A percentile compares a stretch with the other conserved stretches of the same genome.
Conservation (phyloP, 2,329 filamentous ascomycete species). For the Geosmithia flava region DNA sequence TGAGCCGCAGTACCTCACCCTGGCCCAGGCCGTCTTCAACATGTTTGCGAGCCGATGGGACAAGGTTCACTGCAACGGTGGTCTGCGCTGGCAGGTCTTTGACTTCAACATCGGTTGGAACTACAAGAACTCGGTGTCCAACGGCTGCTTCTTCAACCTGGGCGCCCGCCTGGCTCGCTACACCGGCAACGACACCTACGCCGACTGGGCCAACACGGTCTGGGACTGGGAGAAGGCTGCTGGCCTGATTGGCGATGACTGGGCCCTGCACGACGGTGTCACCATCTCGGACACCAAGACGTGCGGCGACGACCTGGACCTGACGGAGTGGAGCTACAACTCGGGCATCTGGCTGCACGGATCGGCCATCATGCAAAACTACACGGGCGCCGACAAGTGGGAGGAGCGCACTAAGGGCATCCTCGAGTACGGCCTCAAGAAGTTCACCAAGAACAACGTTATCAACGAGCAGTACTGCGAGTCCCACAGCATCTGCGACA, state of each 20-base stretch:
- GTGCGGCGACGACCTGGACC: conserved; percentile 39
- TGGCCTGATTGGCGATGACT: conserved; percentile 43
- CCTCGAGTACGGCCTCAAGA: conserved; percentile 30
- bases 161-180: conserved; percentile 63
- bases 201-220: conserved; percentile 58
- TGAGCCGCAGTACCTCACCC: conserved; percentile 60
- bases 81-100: conserved; percentile 79
- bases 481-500: conserved; percentile 45
- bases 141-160: conserved; percentile 59
- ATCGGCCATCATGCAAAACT: conserved; percentile 48
- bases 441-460: conserved; percentile 42
- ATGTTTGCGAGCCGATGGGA: conserved; percentile 65
- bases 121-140: conserved; percentile 58
- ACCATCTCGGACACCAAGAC: conserved; percentile 19
- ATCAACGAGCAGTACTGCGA: conserved; percentile 60
- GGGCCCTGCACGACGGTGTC: conserved; percentile 40
- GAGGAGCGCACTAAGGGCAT: conserved; percentile 47
- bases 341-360: conserved; percentile 53
- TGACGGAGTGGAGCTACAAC: conserved; percentile 59
- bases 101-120: conserved; percentile 60
- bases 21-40: conserved; percentile 72
- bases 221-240: conserved; percentile 52
- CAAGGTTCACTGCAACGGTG: conserved; percentile 49
- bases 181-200: conserved; percentile 69
- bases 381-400: conserved; percentile 42